phyloP scores from a whole-genome alignment of 345 rosid genomes.

The Salix udensis region DNA sequence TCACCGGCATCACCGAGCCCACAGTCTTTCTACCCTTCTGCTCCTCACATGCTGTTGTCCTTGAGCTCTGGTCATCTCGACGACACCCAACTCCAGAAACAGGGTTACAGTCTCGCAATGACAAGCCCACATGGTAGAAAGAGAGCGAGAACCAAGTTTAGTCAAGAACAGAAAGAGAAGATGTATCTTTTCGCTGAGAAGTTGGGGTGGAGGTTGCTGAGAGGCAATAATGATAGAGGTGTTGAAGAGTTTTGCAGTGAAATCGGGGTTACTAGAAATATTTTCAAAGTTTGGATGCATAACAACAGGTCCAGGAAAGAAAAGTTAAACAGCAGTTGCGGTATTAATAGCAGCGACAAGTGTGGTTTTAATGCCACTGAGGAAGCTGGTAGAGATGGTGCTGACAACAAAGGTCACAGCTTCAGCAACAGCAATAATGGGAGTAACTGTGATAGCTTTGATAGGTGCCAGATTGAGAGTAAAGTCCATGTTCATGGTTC shows the following conservation, averaged over 20 bases:
- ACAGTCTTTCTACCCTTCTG: slow-evolving; percentile 55
- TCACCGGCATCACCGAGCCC: slow-evolving; percentile 63
- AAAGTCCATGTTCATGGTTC: slow-evolving; percentile 12
- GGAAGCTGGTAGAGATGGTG: neutral
- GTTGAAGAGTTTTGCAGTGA: slow-evolving; percentile 55
- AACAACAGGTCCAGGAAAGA: slow-evolving; percentile 60
- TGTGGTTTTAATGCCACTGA: neutral
- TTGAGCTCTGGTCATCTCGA: slow-evolving; percentile 42
- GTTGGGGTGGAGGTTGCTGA: slow-evolving; percentile 69
- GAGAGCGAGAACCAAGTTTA: slow-evolving; percentile 69
- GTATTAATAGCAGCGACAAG: slow-evolving; percentile 3
- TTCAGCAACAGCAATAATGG: neutral
- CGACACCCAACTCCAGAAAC: slow-evolving; percentile 22
- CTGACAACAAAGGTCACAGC: neutral
- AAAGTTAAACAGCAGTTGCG: slow-evolving; percentile 17
- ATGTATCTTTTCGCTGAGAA: slow-evolving; percentile 65
- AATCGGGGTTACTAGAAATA: slow-evolving; percentile 57
- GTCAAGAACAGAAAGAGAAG: slow-evolving; percentile 60
- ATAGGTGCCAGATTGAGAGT: slow-evolving; percentile 8
- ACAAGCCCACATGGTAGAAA: slow-evolving; percentile 34
- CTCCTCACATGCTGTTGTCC: slow-evolving; percentile 55
- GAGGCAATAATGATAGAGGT: slow-evolving; percentile 39
- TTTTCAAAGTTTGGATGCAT: slow-evolving; percentile 87
- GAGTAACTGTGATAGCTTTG: neutral
- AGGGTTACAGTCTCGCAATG: slow-evolving; percentile 6